Evolutionary conservation across 2,329 filamentous ascomycete genomes (phyloP).

Genomic region (Calonectria fujianensis): DNA sequence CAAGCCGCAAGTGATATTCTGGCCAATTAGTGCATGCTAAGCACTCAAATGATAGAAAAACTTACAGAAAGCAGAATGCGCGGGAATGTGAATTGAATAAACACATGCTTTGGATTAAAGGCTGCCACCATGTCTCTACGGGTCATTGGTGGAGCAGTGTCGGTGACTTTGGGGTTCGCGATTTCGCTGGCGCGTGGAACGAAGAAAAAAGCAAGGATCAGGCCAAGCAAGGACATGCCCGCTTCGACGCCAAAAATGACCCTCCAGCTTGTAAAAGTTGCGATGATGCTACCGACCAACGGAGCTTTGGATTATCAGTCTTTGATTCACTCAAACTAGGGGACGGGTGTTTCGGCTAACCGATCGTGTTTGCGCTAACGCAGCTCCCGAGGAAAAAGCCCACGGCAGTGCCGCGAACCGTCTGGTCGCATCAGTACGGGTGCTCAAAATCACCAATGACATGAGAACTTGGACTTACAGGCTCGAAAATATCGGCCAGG

Average conservation of each 20-base stretch:
- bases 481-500: constrained; percentile 53
- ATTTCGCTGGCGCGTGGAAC: constrained; percentile 51
- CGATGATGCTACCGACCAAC: constrained; percentile 53
- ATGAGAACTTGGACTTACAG: constrained; percentile 42
- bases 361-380: constrained; percentile 48
- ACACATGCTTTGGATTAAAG: constrained; percentile 54
- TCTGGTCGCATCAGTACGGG: constrained; percentile 37
- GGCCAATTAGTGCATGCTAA: neutral
- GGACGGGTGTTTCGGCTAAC: neutral
- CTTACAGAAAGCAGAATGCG: constrained; percentile 51
- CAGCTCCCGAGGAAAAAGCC: constrained; percentile 54
- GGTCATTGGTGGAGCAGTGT: constrained; percentile 38
- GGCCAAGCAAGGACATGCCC: constrained; percentile 52
- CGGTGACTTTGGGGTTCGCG: constrained; percentile 47
- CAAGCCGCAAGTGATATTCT: constrained; percentile 55
- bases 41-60: accelerated
- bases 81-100: constrained; percentile 51
- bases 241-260: constrained; percentile 55
- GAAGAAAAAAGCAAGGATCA: constrained; percentile 52
- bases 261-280: constrained; percentile 54
- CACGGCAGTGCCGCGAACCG: constrained; percentile 51
- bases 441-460: neutral
- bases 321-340: neutral
- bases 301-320: constrained; percentile 44
- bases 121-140: constrained; percentile 45